Evolutionary conservation across 83 land plant species (phyloP).

Genomic region (Isoetes engelmannii): DNA sequence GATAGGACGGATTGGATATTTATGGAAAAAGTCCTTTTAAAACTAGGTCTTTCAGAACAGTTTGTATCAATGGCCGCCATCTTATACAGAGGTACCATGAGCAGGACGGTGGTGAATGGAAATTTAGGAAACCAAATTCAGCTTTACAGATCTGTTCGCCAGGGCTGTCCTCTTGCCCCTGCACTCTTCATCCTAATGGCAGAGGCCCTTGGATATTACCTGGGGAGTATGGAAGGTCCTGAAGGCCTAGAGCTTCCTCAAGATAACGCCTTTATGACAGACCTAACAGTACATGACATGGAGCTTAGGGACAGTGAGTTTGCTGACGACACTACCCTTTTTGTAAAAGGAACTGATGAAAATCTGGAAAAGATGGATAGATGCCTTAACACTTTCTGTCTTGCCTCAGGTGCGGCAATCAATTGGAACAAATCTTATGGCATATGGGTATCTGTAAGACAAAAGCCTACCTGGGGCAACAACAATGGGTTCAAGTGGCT

Average conservation of each 20-base stretch:
- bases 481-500: neutral
- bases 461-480: neutral
- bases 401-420: too few species aligned
- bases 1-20: slow-evolving; percentile 14
- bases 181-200: slow-evolving; percentile 1
- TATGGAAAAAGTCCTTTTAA: slow-evolving; percentile 1
- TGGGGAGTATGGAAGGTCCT: neutral
- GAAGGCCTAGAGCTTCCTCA: neutral
- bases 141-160: neutral
- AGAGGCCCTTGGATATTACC: slow-evolving; percentile 4
- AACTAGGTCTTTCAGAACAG: slow-evolving; percentile 10
- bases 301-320: too few species aligned
- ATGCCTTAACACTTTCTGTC: too few species aligned
- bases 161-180: slow-evolving; percentile 27
- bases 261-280: neutral
- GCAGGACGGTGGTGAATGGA: too few species aligned
- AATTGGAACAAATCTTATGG: too few species aligned
- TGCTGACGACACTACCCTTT: slow-evolving; percentile 13
- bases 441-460: neutral
- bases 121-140: neutral
- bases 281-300: too few species aligned
- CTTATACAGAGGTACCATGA: slow-evolving; percentile 4
- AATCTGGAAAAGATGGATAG: slow-evolving; percentile 2
- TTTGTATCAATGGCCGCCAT: neutral
- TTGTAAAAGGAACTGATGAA: neutral